phyloP scores from a whole-genome alignment of 2,329 filamentous ascomycete genomes.

The Alternaria novae-zelandiae region DNA sequence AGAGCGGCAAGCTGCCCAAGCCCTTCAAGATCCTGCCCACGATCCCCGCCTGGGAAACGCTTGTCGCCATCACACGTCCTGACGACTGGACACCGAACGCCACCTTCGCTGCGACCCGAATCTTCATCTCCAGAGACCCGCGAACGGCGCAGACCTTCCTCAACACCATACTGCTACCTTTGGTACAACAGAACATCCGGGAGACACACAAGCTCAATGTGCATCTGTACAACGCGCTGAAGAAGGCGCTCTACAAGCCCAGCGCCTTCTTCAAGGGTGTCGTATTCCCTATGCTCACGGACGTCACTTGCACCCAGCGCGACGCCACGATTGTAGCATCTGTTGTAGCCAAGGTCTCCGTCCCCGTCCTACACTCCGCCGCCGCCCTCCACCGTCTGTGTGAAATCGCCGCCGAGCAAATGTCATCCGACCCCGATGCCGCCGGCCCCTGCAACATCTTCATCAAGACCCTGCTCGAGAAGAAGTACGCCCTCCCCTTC shows the following conservation, averaged over 20 bases:
- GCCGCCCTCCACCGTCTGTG: constrained; percentile 90
- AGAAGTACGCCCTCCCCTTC: constrained; percentile 95
- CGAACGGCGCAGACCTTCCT: constrained; percentile 83
- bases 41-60: constrained; percentile 88
- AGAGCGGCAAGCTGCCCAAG: constrained; percentile 94
- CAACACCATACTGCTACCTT: constrained; percentile 83
- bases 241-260: constrained; percentile 92
- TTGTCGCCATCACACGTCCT: constrained; percentile 83
- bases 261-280: constrained; percentile 97
- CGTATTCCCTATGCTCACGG: constrained; percentile 85
- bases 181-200: constrained; percentile 91
- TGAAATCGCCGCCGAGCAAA: constrained; percentile 92
- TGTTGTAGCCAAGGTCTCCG: constrained; percentile 81
- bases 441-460: constrained; percentile 94
- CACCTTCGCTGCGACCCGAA: constrained; percentile 85
- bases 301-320: constrained; percentile 86
- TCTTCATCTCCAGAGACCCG: constrained; percentile 88
- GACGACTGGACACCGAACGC: constrained; percentile 80
- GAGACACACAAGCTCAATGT: constrained; percentile 95
- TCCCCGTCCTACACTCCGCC: constrained; percentile 90
- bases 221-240: constrained; percentile 91
- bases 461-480: constrained; percentile 90
- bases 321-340: constrained; percentile 92
- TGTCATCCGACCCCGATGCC: constrained; percentile 79
- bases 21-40: constrained; percentile 97